These are phyloP conservation scores for Termitomyces sp. DNA, from an alignment of 768 basidiomycete species.

Conservation along the genomic window DNA sequence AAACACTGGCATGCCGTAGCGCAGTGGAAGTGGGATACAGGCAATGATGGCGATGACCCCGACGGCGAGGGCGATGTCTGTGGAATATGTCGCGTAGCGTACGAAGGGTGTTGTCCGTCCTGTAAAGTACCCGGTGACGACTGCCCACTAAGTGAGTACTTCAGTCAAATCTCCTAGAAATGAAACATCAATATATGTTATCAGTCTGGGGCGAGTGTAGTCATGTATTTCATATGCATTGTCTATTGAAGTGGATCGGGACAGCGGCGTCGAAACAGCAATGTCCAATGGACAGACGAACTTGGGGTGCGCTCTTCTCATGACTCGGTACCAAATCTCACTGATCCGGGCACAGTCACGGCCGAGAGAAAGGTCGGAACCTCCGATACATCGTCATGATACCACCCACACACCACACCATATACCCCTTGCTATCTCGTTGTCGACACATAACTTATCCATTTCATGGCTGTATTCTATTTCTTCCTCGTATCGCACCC, in stretches of 20 bases:
- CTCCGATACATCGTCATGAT: slow-evolving; percentile 4
- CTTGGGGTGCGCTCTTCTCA: slow-evolving; percentile 69
- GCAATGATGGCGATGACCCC: slow-evolving; percentile 33
- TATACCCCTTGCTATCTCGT: slow-evolving; percentile 4
- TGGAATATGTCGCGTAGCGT: slow-evolving; percentile 89
- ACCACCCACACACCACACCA: background rate
- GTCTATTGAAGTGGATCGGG: slow-evolving; percentile 93
- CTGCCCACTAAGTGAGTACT: slow-evolving; percentile 77
- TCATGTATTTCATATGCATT: slow-evolving; percentile 99
- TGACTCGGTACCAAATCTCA: background rate
- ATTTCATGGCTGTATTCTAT: background rate
- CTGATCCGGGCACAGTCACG: slow-evolving; percentile 34
- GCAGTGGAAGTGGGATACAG: slow-evolving; percentile 82
- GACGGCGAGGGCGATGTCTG: slow-evolving; percentile 61
- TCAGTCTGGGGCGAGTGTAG: slow-evolving; percentile 97
- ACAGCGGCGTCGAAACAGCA: slow-evolving; percentile 88
- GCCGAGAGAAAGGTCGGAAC: slow-evolving; percentile 49
- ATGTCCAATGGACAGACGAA: slow-evolving; percentile 96
- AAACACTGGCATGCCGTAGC: slow-evolving; percentile 89
- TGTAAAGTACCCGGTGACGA: slow-evolving; percentile 98
- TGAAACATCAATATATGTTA: background rate
- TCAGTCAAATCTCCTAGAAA: background rate
- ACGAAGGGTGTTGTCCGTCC: slow-evolving; percentile 91
- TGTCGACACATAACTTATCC: slow-evolving; percentile 4
- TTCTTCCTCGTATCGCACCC: slow-evolving; percentile 8